These are phyloP conservation scores for Exophiala aquamarina DNA, from an alignment of 2,329 filamentous ascomycete species.

Conservation along the genomic window DNA sequence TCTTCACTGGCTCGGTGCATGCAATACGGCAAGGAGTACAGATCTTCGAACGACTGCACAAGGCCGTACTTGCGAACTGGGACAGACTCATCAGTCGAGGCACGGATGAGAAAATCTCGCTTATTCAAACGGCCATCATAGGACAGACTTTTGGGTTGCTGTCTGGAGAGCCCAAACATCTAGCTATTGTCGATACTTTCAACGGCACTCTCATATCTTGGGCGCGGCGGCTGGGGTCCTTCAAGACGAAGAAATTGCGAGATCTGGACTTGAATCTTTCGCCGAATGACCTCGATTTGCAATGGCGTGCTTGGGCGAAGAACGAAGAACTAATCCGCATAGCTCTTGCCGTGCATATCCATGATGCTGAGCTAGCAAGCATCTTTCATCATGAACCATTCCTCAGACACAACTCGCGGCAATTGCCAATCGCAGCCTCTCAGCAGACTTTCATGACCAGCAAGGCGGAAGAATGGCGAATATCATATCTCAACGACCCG, in stretches of 20 bases:
- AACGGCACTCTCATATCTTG: conserved; percentile 33
- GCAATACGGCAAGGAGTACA: conserved; percentile 31
- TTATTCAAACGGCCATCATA: conserved; percentile 32
- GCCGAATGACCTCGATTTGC: conserved; percentile 16
- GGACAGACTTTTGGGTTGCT: conserved; percentile 34
- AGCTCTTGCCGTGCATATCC: conserved; percentile 27
- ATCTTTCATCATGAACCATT: conserved; percentile 24
- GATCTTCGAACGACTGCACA: conserved; percentile 34
- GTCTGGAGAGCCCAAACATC: conserved; percentile 30
- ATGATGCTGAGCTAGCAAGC: conserved; percentile 28
- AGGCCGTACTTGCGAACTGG: conserved; percentile 34
- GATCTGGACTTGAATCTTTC: conserved; percentile 14
- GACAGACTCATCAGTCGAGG: conserved; percentile 28
- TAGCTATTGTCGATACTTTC: conserved; percentile 33
- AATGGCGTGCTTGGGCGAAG: conserved; percentile 31
- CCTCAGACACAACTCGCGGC: conserved; percentile 21
- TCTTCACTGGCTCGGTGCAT: conserved; percentile 35
- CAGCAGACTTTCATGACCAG: conserved; percentile 20
- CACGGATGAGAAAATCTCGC: conserved; percentile 24
- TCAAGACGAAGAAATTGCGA: conserved; percentile 27
- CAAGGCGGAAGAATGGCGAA: conserved; percentile 22
- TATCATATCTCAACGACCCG: conserved; percentile 18
- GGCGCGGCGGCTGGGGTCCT: conserved; percentile 28
- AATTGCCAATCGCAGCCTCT: conserved; percentile 20
- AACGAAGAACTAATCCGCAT: conserved; percentile 32